These are phyloP conservation scores for Rhodotorula sp. DNA, from an alignment of 1,284 basidiomycete species.

Conservation along the genomic window DNA sequence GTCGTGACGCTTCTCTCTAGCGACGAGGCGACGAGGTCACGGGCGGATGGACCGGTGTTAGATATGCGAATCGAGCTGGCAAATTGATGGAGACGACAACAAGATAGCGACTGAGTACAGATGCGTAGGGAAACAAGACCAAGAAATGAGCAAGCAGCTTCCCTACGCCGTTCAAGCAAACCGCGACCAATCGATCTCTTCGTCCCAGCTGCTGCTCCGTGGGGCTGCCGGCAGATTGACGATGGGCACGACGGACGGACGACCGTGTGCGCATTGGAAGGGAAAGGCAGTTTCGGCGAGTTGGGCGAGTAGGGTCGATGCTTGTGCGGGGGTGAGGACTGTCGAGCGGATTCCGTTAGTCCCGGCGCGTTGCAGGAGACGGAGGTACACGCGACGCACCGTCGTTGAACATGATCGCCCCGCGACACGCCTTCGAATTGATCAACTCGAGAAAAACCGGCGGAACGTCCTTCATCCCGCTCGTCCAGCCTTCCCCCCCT, in stretches of 20 bases:
- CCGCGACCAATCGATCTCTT: conserved; percentile 8
- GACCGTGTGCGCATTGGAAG: conserved; percentile 90
- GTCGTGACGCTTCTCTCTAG: no score
- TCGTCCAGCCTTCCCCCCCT: conserved; percentile 61
- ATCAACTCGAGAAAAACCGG: conserved; percentile 72
- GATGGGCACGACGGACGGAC: conserved; percentile 52
- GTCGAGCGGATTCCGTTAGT: neutral
- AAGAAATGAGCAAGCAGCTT: neutral
- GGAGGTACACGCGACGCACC: conserved; percentile 7
- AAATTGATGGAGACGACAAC: no score
- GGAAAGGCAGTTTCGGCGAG: conserved; percentile 73
- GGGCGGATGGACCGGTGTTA: no score
- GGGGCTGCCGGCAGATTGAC: conserved; percentile 38
- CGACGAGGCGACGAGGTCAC: no score
- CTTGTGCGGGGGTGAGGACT: conserved; percentile 64
- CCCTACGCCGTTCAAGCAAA: neutral
- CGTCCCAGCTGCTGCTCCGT: neutral
- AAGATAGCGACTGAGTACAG: no score
- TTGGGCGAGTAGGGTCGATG: conserved; percentile 64
- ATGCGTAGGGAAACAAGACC: neutral
- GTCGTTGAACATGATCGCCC: conserved; percentile 97
- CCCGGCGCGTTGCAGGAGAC: no score
- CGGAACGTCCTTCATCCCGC: conserved; percentile 73
- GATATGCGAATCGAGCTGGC: no score
- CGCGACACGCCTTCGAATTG: conserved; percentile 90